A percentile compares a stretch with the other conserved stretches of the same genome.
Conservation (phyloP, 1,284 basidiomycete species). For the Cutaneotrichosporon cavernicola region DNA sequence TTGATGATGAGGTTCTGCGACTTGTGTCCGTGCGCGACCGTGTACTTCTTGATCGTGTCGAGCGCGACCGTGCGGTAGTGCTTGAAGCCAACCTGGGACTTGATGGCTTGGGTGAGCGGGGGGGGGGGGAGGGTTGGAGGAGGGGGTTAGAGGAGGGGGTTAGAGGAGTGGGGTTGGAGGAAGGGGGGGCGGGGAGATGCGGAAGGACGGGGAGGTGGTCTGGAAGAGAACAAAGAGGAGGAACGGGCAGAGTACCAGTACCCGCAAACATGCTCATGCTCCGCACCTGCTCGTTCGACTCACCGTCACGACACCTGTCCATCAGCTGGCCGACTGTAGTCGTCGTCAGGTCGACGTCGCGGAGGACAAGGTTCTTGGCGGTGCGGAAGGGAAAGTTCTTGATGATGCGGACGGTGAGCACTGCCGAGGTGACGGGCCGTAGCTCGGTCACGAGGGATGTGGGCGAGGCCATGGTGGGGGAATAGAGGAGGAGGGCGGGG, state of each 20-base stretch:
- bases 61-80: constrained; percentile 71
- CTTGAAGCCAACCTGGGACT: constrained; percentile 76
- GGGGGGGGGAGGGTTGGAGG: background rate
- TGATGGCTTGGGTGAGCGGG: constrained; percentile 60
- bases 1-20: constrained; percentile 59
- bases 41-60: constrained; percentile 92
- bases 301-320: constrained; percentile 62
- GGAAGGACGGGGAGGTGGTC: background rate
- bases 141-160: background rate
- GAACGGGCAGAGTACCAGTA: too few species aligned
- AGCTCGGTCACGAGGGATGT: constrained; percentile 32
- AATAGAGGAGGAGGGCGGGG: background rate
- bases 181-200: background rate
- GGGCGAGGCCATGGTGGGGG: constrained; percentile 13
- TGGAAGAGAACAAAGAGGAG: too few species aligned
- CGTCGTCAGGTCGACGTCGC: constrained; percentile 72
- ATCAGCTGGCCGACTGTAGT: constrained; percentile 77
- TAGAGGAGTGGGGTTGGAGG: background rate
- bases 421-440: constrained; percentile 40
- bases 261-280: too few species aligned
- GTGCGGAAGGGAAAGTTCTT: constrained; percentile 93
- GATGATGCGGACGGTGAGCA: constrained; percentile 71
- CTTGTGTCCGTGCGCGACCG: constrained; percentile 89
- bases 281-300: constrained; percentile 22
- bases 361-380: constrained; percentile 81